Evolutionary conservation across 441 rosid genomes (phyloP), one percentile per base, ranked within the genome.

Genomic region (Dalechampia spathulata): DNA sequence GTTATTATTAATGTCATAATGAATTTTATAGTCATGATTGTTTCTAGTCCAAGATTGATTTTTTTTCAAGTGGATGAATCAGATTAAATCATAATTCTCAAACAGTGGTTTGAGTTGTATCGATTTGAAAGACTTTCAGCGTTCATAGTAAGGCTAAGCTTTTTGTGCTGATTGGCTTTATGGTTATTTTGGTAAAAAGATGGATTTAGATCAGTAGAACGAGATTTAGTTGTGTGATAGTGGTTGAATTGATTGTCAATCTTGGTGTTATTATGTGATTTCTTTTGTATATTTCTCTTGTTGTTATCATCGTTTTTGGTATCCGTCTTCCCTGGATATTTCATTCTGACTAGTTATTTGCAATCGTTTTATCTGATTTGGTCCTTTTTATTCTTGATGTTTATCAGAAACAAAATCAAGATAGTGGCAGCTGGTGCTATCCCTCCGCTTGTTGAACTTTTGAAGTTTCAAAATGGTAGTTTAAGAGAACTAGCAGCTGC

Each of bases 341-440:
- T n/a, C n/a, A n/a, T n/a, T n/a, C n/a, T n/a, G n/a, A n/a, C n/a
- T n/a, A n/a, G n/a, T n/a, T n/a, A n/a, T n/a, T n/a, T n/a, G n/a
- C n/a, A n/a, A n/a, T n/a, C n/a, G n/a, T n/a, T n/a, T n/a, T n/a
- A n/a, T 68, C 68, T 50, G 44, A 44, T 56, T 27, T 19, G 3
- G 43, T 59, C 60, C 27, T 26, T 16, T 26, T 12, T 9, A 7
- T 22, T 0, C 40, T 47, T 56, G 10, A 14, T 36, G 25, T 55
- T 28, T 63, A 39, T 55, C 82, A 87, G 95, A 68, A 87, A 84
- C 72, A 87, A 87, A 74, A 75, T 80, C 60, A 77, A 75, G 67
- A 87, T 84, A 60, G 95, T 75, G 52, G 66, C 74, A 16, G 87
- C 81, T 0, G 95, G 92, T 14, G 95, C 89, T 1, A 39, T 84